Conservation (phyloP, 2,329 filamentous ascomycete genomes). For the Clonostachys solani region DNA sequence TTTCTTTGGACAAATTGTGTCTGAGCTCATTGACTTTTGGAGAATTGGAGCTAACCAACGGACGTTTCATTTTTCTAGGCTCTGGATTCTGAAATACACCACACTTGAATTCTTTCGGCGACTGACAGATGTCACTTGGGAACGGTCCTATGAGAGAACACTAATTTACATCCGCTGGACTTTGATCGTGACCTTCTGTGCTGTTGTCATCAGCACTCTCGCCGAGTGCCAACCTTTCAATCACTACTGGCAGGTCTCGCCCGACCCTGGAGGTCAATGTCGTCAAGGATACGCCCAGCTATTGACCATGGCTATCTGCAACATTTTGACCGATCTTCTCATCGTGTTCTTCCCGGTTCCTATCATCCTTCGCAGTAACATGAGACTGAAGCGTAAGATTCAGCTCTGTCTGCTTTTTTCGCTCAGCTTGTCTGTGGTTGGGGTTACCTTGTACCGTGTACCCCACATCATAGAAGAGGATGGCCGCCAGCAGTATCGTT, state of each 20-base stretch:
- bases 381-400: constrained; percentile 73
- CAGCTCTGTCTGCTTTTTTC: constrained; percentile 80
- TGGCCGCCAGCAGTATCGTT: constrained; percentile 81
- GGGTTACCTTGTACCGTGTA: constrained; percentile 77
- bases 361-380: constrained; percentile 75
- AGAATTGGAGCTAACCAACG: not conserved
- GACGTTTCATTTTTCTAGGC: constrained; percentile 38
- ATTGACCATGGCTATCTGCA: constrained; percentile 83
- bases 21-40: not conserved
- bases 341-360: constrained; percentile 87
- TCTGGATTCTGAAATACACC: constrained; percentile 89
- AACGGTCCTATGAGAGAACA: constrained; percentile 66
- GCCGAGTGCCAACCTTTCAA: constrained; percentile 75
- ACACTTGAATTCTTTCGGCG: constrained; percentile 90
- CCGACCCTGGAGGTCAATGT: constrained; percentile 81
- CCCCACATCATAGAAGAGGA: constrained; percentile 66
- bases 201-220: constrained; percentile 75
- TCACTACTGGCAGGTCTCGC: constrained; percentile 77
- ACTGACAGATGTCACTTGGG: constrained; percentile 79
- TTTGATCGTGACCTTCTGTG: constrained; percentile 73
- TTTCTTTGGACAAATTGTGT: too few relatives aligned
- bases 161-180: constrained; percentile 71
- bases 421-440: constrained; percentile 75
- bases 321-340: constrained; percentile 83
- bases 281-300: constrained; percentile 84